phyloP scores from a whole-genome alignment of 106 monocot genomes.

The Cymbidium sinense region DNA sequence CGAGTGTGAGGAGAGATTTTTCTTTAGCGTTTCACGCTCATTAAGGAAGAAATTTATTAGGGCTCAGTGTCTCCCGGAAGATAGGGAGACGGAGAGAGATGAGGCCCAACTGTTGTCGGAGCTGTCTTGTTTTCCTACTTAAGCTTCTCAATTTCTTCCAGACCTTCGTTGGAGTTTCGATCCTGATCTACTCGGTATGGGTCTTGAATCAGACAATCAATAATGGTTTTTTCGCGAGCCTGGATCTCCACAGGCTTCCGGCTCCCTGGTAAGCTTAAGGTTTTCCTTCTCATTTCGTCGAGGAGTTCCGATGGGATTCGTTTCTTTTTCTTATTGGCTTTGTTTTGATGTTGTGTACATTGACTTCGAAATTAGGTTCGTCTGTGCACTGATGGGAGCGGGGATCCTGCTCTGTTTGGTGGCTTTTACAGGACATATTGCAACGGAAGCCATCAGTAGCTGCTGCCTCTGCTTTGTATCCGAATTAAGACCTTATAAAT shows the following conservation, averaged over 20 bases:
- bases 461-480: slow-evolving; percentile 90
- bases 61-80: not conserved
- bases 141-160: slow-evolving; percentile 80
- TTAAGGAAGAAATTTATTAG: not conserved
- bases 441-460: slow-evolving; percentile 47
- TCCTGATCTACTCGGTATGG: slow-evolving; percentile 62
- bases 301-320: not conserved
- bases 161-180: slow-evolving; percentile 55
- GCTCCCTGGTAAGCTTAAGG: slow-evolving; percentile 45
- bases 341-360: not conserved
- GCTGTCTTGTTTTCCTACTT: slow-evolving; percentile 46
- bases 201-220: slow-evolving; percentile 35
- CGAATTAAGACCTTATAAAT: not conserved
- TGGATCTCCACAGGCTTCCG: slow-evolving; percentile 40
- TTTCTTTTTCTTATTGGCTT: not conserved
- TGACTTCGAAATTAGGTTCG: slow-evolving; percentile 43
- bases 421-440: slow-evolving; percentile 58
- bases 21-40: not conserved
- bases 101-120: slow-evolving; percentile 27
- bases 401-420: slow-evolving; percentile 56
- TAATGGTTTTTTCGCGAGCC: slow-evolving; percentile 7
- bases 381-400: slow-evolving; percentile 46
- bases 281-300: not conserved
- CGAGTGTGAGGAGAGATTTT: not conserved
- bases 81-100: slow-evolving; percentile 6